Base-by-base conservation (phyloP, 2,329 filamentous ascomycete genomes). In the Arthroderma sp. region DNA sequence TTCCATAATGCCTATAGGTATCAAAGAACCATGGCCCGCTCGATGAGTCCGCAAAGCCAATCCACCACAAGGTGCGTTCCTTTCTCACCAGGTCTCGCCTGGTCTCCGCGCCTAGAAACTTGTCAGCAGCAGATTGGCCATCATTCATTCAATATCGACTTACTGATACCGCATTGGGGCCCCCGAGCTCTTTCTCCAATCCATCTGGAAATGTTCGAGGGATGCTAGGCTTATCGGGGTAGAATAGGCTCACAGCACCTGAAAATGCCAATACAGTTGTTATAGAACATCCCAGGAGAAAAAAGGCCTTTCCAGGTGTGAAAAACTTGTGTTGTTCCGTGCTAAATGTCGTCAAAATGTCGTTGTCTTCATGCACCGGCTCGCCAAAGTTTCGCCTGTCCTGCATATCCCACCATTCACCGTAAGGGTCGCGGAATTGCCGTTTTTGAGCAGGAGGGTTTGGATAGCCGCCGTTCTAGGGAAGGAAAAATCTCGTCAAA, bases 331-430 rank as follows among this genome's bases (percentile, higher is more conserved):
- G 96, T 57, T 88, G 81, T 63, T 91, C 80, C 2, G 86, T 79
- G 42, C 85, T 83, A 68, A 98, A 89, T 52, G 94, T 82, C 55
- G 87, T 88, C 47, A 96, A 73, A 47, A 87, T 75, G 63, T 98
- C 93, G 66, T 95, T 83, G 65, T 98, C 91, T 67, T 98, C 93
- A 66, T 98, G 89, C 43, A 94, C 79, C 8, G 89, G 85, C 67
- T 98, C 93, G 66, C 88, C 88, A 63, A 85, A 96, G 74, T 98
- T 96, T 59, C 91, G 80, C 62, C 88, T 81, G 67, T 96, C 91
- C 70, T 98, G 91, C 66, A 87, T 83, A 68, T 98, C 89, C 85
- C 87, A 96, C 86, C 87, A 98, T 61, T 85, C 81, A 61, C 68
- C 89, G 63, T 96, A 78, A 32, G 93, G 91, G 65, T 96, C 91